Percentiles rank a stretch among this genome's conserved stretches.
These are phyloP conservation scores for Sarcomyxa edulis DNA, from an alignment of 768 basidiomycete species.

Conservation along the genomic window DNA sequence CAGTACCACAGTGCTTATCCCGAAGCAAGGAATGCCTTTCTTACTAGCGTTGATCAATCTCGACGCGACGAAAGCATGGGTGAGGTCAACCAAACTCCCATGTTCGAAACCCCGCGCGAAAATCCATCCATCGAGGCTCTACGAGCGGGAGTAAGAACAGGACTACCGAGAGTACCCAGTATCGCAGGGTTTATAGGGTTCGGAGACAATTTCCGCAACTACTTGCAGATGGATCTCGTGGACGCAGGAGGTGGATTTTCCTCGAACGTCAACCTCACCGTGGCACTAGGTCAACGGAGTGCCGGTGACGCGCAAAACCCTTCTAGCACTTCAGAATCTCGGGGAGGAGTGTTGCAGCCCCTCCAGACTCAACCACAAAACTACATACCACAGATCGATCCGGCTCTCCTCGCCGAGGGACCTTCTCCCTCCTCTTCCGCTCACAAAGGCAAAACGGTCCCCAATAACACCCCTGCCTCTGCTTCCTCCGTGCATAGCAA, in stretches of 20 bases:
- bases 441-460: too few species aligned
- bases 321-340: not conserved
- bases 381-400: conserved; percentile 8
- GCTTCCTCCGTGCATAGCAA: too few species aligned
- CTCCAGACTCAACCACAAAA: not conserved
- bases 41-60: conserved; percentile 13
- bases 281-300: too few species aligned
- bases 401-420: not conserved
- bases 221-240: not conserved
- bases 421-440: not conserved
- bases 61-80: conserved; percentile 5
- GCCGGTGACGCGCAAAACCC: not conserved
- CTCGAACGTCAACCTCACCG: too few species aligned
- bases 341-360: not conserved
- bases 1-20: conserved; percentile 33
- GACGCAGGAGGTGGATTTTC: not conserved
- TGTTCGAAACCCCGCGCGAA: conserved; percentile 21
- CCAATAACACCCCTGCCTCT: too few species aligned
- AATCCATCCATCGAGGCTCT: conserved; percentile 36
- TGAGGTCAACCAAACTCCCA: conserved; percentile 3
- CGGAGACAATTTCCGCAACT: conserved; percentile 3
- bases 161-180: not conserved
- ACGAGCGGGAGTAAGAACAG: conserved; percentile 1
- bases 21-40: conserved; percentile 29
- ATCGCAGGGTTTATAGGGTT: not conserved